Conservation (phyloP, 2,329 filamentous ascomycete species). For the Aspergillus versicolor region DNA sequence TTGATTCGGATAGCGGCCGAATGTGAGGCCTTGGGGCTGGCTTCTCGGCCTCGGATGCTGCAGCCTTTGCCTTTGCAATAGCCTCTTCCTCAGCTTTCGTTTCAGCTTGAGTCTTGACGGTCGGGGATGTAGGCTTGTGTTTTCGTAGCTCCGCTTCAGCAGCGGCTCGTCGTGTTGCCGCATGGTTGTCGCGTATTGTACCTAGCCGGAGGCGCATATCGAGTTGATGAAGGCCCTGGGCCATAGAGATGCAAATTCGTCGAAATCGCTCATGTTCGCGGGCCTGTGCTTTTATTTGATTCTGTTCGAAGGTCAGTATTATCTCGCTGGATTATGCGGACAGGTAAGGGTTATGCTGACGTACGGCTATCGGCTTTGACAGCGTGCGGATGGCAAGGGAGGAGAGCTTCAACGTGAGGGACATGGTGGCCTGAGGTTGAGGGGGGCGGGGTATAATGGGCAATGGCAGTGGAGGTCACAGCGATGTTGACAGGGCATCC, state of each 20-base stretch:
- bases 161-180: slow-evolving; percentile 47
- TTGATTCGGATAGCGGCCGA: slow-evolving; percentile 63
- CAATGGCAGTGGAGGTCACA: not conserved
- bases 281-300: slow-evolving; percentile 66
- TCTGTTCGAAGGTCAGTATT: slow-evolving; percentile 47
- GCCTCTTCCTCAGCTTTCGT: slow-evolving; percentile 56
- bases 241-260: slow-evolving; percentile 59
- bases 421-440: slow-evolving; percentile 47
- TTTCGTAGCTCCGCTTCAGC: slow-evolving; percentile 56
- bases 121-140: slow-evolving; percentile 54
- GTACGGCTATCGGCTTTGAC: slow-evolving; percentile 67
- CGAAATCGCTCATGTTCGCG: slow-evolving; percentile 68
- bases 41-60: slow-evolving; percentile 48
- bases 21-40: slow-evolving; percentile 54
- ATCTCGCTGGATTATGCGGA: not conserved
- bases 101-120: slow-evolving; percentile 62
- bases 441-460: not conserved
- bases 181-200: slow-evolving; percentile 61
- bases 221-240: slow-evolving; percentile 63
- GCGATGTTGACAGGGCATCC: not conserved
- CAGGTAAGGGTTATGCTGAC: slow-evolving; percentile 12
- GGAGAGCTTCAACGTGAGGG: slow-evolving; percentile 64
- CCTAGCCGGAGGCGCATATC: slow-evolving; percentile 69
- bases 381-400: slow-evolving; percentile 64
- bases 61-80: slow-evolving; percentile 43